A percentile compares a stretch with the other conserved stretches of the same genome.
phyloP scores from a whole-genome alignment of 345 rosid genomes.

The Populus tremula region DNA sequence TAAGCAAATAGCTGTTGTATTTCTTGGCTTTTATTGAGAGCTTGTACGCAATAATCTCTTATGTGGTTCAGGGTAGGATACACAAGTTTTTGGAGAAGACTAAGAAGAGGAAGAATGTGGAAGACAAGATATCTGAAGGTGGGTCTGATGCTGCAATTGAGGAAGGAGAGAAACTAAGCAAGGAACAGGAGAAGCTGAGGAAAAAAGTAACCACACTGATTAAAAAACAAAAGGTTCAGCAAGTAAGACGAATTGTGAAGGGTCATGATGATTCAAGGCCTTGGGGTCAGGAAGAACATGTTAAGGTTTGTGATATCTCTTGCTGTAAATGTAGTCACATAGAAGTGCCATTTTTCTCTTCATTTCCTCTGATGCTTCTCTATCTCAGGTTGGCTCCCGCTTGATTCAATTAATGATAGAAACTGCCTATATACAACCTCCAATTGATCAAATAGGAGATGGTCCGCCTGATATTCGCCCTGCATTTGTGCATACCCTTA shows the following conservation, averaged over 20 bases:
- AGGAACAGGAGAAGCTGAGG: slow-evolving; percentile 57
- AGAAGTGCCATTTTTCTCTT: slow-evolving; percentile 4
- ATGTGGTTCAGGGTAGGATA: slow-evolving; percentile 63
- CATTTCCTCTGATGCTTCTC: slow-evolving; percentile 22
- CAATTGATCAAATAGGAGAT: slow-evolving; percentile 66
- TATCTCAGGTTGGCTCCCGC: slow-evolving; percentile 77
- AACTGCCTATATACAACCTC: slow-evolving; percentile 89
- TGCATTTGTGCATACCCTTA: slow-evolving; percentile 71
- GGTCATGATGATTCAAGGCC: slow-evolving; percentile 54
- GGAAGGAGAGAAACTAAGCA: slow-evolving; percentile 32
- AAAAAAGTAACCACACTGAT: slow-evolving; percentile 55
- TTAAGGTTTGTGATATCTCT: slow-evolving; percentile 54
- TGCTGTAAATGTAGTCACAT: slow-evolving; percentile 8
- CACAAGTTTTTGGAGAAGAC: slow-evolving; percentile 64
- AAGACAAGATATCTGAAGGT: slow-evolving; percentile 22
- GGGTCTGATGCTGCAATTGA: slow-evolving; percentile 33
- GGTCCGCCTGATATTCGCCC: slow-evolving; percentile 84
- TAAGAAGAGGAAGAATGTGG: slow-evolving; percentile 48
- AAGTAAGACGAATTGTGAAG: slow-evolving; percentile 58
- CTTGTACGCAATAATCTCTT: slow-evolving; percentile 10
- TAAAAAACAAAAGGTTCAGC: slow-evolving; percentile 62
- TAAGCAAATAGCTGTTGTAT: not conserved
- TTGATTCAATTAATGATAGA: slow-evolving; percentile 80
- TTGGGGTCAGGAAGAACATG: slow-evolving; percentile 93
- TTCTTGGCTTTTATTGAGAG: slow-evolving; percentile 5